Evolutionary conservation across 2,329 filamentous ascomycete species (phyloP).

Genomic region (Xylaria arbuscula): DNA sequence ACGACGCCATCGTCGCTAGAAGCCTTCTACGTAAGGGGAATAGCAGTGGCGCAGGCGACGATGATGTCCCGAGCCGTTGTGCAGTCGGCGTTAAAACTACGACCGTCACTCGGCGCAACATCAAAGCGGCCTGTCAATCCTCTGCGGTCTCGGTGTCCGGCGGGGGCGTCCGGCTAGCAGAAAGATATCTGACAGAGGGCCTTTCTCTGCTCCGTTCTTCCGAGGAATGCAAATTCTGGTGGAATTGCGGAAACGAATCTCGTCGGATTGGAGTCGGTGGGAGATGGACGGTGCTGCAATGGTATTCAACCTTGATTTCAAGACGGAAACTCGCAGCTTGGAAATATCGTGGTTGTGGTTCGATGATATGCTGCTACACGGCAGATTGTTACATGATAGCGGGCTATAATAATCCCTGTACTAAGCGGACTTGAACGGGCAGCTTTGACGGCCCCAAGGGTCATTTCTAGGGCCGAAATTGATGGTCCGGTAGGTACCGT

Average conservation of each 20-base stretch:
- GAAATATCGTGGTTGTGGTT: constrained; percentile 4
- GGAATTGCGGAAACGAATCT: not conserved
- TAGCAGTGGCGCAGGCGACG: constrained; percentile 48
- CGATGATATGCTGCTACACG: not conserved
- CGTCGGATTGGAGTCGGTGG: not conserved
- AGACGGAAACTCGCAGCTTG: not conserved
- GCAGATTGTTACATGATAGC: too few species aligned
- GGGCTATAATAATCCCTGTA: too few species aligned
- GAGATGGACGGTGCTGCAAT: too few species aligned
- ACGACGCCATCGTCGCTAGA: constrained; percentile 55
- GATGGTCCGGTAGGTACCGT: too few species aligned
- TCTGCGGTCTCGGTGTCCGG: constrained; percentile 12
- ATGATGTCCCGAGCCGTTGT: constrained; percentile 49
- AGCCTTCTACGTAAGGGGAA: constrained; percentile 54
- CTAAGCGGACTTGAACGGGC: too few species aligned
- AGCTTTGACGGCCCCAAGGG: too few species aligned
- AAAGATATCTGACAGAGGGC: not conserved
- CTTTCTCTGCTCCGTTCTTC: constrained; percentile 7
- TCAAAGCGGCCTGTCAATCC: constrained; percentile 27
- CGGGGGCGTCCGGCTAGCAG: constrained; percentile 2
- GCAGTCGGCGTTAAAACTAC: constrained; percentile 35
- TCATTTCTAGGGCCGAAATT: too few species aligned
- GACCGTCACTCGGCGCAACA: constrained; percentile 63
- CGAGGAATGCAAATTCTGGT: not conserved
- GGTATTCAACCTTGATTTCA: not conserved